Conservation (phyloP, 2,329 filamentous ascomycete species). For the Ophiostoma piceae region DNA sequence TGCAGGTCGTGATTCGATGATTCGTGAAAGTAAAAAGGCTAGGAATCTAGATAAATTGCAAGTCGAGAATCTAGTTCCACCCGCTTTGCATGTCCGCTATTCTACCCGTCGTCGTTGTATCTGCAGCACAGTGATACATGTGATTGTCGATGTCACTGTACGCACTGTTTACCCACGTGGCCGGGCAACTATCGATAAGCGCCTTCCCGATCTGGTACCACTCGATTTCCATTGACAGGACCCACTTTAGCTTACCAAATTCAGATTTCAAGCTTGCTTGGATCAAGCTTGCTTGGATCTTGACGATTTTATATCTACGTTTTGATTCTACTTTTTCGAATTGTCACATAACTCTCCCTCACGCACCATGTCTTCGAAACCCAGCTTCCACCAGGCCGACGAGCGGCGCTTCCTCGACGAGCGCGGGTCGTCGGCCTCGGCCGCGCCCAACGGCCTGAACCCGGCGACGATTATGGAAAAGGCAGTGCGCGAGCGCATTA, state of each 20-base stretch:
- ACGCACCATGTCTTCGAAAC: slow-evolving; percentile 9
- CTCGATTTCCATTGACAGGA: no score
- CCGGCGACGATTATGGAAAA: slow-evolving; percentile 96
- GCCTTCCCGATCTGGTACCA: slow-evolving; percentile 1
- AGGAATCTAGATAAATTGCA: neutral
- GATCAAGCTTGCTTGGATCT: neutral
- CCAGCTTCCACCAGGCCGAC: slow-evolving; percentile 63
- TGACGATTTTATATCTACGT: neutral
- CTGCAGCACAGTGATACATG: slow-evolving; percentile 8
- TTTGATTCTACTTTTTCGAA: neutral
- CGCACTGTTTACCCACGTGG: slow-evolving; percentile 18
- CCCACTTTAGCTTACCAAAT: slow-evolving; percentile 18
- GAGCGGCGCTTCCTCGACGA: slow-evolving; percentile 81
- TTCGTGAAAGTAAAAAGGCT: neutral
- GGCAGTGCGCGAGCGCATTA: slow-evolving; percentile 88
- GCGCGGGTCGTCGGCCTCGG: slow-evolving; percentile 69
- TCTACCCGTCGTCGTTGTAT: neutral
- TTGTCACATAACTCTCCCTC: neutral
- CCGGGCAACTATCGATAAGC: slow-evolving; percentile 30
- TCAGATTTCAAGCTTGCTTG: neutral
- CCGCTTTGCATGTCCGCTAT: slow-evolving; percentile 11
- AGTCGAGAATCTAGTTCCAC: slow-evolving; percentile 5
- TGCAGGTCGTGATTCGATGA: neutral
- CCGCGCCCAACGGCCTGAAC: slow-evolving; percentile 83
- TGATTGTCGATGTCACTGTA: neutral